Conservation (phyloP, 805 yeast species). For the Suhomyces sp. region DNA sequence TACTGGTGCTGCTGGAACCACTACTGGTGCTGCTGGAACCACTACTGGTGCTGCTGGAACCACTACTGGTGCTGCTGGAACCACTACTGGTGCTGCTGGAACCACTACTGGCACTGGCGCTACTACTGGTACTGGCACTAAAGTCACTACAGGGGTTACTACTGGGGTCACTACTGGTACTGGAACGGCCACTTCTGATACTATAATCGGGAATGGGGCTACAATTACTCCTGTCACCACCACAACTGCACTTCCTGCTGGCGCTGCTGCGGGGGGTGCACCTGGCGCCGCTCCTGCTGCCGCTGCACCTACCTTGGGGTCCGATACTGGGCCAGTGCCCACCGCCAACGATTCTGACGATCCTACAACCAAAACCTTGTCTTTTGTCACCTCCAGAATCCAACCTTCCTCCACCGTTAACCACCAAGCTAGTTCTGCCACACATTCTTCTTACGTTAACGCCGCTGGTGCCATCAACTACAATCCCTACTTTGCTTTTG, state of each 20-base stretch:
- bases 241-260: conserved; percentile 10
- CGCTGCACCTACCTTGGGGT: conserved; percentile 7
- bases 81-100: conserved; percentile 12
- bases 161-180: conserved; percentile 11
- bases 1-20: conserved; percentile 15
- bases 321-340: conserved; percentile 14
- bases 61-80: conserved; percentile 13
- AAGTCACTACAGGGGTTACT: conserved; percentile 13
- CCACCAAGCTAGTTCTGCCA: not conserved
- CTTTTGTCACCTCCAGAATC: conserved; percentile 34
- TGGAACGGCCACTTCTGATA: conserved; percentile 12
- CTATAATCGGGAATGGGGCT: conserved; percentile 10
- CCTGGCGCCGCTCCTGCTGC: conserved; percentile 5
- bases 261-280: conserved; percentile 8
- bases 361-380: conserved; percentile 20
- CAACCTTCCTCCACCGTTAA: conserved; percentile 17
- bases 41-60: conserved; percentile 7
- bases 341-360: conserved; percentile 16
- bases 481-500: conserved; percentile 1
- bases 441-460: not conserved
- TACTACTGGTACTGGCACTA: conserved; percentile 6
- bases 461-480: not conserved
- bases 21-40: conserved; percentile 12
- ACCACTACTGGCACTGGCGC: conserved; percentile 13
- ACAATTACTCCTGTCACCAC: conserved; percentile 13